Base-by-base conservation (phyloP, 306 rosid genomes). In the Dalbergia cochinchinensis region DNA sequence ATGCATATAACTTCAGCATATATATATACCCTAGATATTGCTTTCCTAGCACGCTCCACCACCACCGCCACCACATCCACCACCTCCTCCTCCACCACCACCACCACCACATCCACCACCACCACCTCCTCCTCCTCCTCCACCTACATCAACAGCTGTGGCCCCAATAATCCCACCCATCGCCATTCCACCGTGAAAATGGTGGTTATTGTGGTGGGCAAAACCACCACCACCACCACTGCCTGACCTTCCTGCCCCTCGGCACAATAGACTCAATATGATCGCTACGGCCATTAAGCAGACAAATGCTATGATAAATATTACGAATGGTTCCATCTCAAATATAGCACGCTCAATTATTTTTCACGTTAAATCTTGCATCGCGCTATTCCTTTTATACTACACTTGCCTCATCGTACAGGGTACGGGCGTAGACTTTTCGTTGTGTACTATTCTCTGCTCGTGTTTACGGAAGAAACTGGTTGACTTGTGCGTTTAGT, bases 241-340 rank as follows among this genome's bases (percentile, higher is more conserved):
- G 14, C 16, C 63, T 15, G 31, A 39, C 3, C 63, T 0, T 37
- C 41, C 41, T 37, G 5, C 7, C 18, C 6, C 39, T 16, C 50
- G 76, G 66, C 84, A 64, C 65, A 80, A 16, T 26, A 80, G 37
- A 18, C 42, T 53, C 13, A 70, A 4, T 55, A 76, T 19, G 10
- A 3, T 22, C 44, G 2, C 0, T 1, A 76, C 35, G 35, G 42
- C 8, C 11, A 76, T 15, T 0, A 80, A 0, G 45, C 71, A 63
- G 6, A 70, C 82, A 62, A 11, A 61, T 62, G 13, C 41, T 0
- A 80, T 65, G 76, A 84, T 76, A 65, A 80, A 1, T 79, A 69
- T 74, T 18, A 58, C 81, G 11, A 51, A 13, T 9, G 82, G 15
- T 11, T 80, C 61, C 87, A 84, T 80, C 33, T 79, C n/a, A 6